Evolutionary conservation across 2,329 filamentous ascomycete species (phyloP).

Genomic region (Alternaria conjuncta): DNA sequence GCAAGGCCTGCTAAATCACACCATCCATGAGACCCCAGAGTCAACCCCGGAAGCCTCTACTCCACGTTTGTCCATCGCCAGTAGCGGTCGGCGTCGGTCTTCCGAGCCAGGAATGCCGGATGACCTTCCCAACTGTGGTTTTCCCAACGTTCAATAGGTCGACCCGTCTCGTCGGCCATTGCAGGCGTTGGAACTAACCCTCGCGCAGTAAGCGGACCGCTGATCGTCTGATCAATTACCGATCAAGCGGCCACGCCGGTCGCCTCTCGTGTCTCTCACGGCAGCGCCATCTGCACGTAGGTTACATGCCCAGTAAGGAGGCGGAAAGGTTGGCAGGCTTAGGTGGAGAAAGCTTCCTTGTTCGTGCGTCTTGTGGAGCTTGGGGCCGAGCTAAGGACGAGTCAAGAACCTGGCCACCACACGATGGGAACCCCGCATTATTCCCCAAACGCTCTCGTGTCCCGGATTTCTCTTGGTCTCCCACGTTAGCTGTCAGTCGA

Average conservation of each 20-base stretch:
- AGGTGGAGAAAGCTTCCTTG: conserved; percentile 27
- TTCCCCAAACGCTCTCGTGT: conserved; percentile 10
- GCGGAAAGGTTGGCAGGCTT: conserved; percentile 19
- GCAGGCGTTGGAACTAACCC: conserved; percentile 3
- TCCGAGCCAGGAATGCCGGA: conserved; percentile 1
- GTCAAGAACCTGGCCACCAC: conserved; percentile 2
- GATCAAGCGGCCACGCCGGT: background rate
- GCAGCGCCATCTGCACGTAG: background rate
- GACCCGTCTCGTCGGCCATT: background rate
- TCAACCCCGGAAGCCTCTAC: background rate
- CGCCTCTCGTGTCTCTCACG: background rate
- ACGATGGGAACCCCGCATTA: conserved; percentile 11
- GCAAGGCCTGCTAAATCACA: background rate
- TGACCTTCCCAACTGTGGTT: conserved; percentile 1
- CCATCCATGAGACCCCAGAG: conserved; percentile 6
- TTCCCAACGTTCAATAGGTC: conserved; percentile 1
- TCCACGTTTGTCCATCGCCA: conserved; percentile 5
- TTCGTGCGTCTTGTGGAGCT: conserved; percentile 15
- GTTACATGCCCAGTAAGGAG: conserved; percentile 23
- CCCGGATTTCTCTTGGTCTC: background rate
- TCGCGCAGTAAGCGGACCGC: background rate
- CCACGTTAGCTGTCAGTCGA: background rate
- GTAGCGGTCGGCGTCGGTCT: background rate
- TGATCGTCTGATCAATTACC: conserved; percentile 2
- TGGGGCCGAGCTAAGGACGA: conserved; percentile 11